phyloP scores from a whole-genome alignment of 257 asterid genomes.

The Asclepias syriaca region DNA sequence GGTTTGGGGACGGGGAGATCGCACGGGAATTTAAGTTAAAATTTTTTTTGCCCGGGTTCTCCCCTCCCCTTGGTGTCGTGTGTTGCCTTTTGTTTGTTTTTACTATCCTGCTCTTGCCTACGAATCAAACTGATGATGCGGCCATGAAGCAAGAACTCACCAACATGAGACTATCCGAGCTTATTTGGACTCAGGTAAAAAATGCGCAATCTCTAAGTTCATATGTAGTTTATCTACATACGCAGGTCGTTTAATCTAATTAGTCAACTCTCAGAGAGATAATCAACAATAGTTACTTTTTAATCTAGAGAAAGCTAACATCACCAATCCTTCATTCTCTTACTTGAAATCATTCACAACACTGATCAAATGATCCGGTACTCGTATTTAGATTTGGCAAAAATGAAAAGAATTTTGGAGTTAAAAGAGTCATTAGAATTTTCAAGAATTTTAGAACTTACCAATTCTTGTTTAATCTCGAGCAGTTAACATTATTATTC shows the following conservation, averaged over 20 bases:
- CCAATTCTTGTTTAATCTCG: no score
- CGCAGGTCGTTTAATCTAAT: neutral
- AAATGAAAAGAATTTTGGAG: no score
- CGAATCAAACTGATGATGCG: neutral
- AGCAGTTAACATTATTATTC: no score
- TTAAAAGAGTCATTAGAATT: no score
- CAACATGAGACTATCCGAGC: neutral
- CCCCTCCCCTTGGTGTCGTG: conserved; percentile 7
- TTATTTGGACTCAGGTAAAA: neutral
- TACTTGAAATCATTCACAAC: no score
- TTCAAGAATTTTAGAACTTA: no score
- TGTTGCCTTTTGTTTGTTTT: neutral
- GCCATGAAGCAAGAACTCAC: neutral
- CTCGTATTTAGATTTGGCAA: no score
- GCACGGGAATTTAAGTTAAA: neutral
- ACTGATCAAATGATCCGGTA: no score
- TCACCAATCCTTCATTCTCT: no score
- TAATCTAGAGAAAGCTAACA: no score
- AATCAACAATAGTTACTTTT: no score
- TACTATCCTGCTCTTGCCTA: neutral
- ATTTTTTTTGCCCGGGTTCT: conserved; percentile 16
- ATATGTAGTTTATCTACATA: no score
- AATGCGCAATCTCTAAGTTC: neutral
- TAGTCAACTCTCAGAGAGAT: neutral
- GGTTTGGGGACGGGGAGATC: conserved; percentile 19